phyloP scores from a whole-genome alignment of 495 filamentous ascomycete species.

The Alectoria sarmentosa region DNA sequence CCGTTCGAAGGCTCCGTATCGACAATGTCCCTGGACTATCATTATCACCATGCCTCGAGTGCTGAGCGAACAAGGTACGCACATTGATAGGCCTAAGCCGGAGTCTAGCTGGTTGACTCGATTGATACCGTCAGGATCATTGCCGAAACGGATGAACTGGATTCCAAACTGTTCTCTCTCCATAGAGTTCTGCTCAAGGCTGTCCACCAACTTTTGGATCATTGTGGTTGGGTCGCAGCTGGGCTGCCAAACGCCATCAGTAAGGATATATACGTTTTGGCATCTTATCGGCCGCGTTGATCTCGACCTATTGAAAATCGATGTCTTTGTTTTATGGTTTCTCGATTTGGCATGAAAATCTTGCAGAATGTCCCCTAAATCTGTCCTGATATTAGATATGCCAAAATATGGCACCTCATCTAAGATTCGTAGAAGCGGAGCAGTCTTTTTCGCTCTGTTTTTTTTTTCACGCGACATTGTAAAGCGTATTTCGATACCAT shows the following conservation, averaged over 20 bases:
- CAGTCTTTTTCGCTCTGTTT: neutral
- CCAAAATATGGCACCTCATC: constrained; percentile 1
- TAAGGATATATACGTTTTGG: constrained; percentile 36
- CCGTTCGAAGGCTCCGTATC: constrained; percentile 28
- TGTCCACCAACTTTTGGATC: constrained; percentile 27
- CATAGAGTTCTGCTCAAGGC: constrained; percentile 18
- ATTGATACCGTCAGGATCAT: constrained; percentile 26
- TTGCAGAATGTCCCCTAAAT: constrained; percentile 3
- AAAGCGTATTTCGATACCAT: constrained; percentile 35
- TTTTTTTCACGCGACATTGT: constrained; percentile 19
- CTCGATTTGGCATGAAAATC: constrained; percentile 14
- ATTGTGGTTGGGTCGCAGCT: constrained; percentile 21
- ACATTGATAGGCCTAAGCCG: constrained; percentile 5
- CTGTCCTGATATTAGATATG: constrained; percentile 22
- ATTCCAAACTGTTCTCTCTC: constrained; percentile 30
- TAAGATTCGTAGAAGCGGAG: constrained; percentile 17
- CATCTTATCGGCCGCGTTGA: constrained; percentile 9
- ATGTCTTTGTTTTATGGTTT: neutral
- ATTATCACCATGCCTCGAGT: neutral
- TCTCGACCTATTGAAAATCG: neutral
- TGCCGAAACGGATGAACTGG: constrained; percentile 39
- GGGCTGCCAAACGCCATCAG: constrained; percentile 35
- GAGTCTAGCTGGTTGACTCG: constrained; percentile 31
- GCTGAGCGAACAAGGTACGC: neutral
- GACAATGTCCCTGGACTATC: constrained; percentile 30